These are phyloP conservation scores for Aspergillus homomorphus DNA, from an alignment of 495 filamentous ascomycete genomes.

Conservation along the genomic window DNA sequence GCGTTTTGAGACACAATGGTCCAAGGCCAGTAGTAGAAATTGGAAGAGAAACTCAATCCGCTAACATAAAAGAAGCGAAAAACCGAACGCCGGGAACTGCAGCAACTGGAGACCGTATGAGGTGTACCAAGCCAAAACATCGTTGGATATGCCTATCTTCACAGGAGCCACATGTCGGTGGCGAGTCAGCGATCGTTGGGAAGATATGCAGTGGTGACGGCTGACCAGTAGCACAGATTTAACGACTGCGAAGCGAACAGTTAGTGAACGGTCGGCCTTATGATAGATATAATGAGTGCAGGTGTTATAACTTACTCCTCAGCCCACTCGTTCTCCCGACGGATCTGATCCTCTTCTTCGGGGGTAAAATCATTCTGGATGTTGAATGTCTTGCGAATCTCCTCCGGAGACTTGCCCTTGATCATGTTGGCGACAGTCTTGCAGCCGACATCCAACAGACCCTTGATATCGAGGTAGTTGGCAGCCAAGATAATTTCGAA, in stretches of 20 bases:
- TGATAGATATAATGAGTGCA: too few species aligned
- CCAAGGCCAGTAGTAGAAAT: neutral
- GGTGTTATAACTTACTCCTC: constrained; percentile 52
- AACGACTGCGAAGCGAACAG: constrained; percentile 33
- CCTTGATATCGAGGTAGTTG: constrained; percentile 72
- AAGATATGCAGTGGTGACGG: constrained; percentile 11
- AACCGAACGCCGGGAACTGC: constrained; percentile 21
- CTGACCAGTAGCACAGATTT: constrained; percentile 16
- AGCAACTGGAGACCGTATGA: constrained; percentile 7
- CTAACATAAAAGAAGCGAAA: constrained; percentile 9
- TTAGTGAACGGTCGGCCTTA: constrained; percentile 20
- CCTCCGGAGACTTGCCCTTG: constrained; percentile 69
- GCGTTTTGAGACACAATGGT: neutral
- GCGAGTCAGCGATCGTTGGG: neutral
- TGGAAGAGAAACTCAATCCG: constrained; percentile 9
- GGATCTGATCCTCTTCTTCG: constrained; percentile 71
- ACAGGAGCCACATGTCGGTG: neutral
- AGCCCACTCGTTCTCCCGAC: constrained; percentile 71
- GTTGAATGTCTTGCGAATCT: constrained; percentile 75
- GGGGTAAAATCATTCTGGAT: constrained; percentile 74
- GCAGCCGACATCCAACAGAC: constrained; percentile 64
- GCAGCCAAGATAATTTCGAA: constrained; percentile 95
- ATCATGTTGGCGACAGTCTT: constrained; percentile 73
- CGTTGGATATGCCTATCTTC: constrained; percentile 1
- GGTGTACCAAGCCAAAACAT: constrained; percentile 3